Conservation (phyloP, 1,284 basidiomycete species). For the Rhodotorula glutinis region DNA sequence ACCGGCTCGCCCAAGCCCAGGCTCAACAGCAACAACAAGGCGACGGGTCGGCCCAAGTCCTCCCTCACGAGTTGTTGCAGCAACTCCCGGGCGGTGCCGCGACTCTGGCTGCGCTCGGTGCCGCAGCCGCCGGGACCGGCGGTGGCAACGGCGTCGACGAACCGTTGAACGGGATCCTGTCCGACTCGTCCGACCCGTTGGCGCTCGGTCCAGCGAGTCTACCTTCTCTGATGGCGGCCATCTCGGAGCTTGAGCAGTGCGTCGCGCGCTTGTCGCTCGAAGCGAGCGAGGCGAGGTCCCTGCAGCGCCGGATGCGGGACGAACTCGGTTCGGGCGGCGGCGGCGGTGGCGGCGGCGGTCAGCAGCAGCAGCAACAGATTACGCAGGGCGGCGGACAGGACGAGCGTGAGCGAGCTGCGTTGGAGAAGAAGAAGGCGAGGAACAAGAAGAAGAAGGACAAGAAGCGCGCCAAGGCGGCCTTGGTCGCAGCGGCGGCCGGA, state of each 20-base stretch:
- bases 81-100: not conserved
- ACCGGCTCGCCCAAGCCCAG: conserved; percentile 2
- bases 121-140: not conserved
- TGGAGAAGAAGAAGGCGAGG: conserved; percentile 3
- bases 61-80: not conserved
- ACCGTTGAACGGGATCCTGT: conserved; percentile 8
- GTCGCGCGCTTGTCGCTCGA: conserved; percentile 29
- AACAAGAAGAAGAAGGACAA: conserved; percentile 5
- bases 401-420: not conserved
- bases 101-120: not conserved
- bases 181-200: conserved; percentile 10
- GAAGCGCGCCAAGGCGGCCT: not conserved
- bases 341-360: not conserved
- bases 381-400: not conserved
- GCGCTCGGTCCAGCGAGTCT: conserved; percentile 12
- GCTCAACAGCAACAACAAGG: not conserved
- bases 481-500: not conserved
- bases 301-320: conserved; percentile 20
- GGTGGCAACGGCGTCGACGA: not conserved
- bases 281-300: conserved; percentile 30
- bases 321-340: conserved; percentile 7
- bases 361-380: not conserved
- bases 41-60: not conserved
- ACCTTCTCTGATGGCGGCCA: conserved; percentile 23
- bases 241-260: conserved; percentile 33